Evolutionary conservation across 2,329 filamentous ascomycete species (phyloP).

Genomic region (Neonectria magnoliae): DNA sequence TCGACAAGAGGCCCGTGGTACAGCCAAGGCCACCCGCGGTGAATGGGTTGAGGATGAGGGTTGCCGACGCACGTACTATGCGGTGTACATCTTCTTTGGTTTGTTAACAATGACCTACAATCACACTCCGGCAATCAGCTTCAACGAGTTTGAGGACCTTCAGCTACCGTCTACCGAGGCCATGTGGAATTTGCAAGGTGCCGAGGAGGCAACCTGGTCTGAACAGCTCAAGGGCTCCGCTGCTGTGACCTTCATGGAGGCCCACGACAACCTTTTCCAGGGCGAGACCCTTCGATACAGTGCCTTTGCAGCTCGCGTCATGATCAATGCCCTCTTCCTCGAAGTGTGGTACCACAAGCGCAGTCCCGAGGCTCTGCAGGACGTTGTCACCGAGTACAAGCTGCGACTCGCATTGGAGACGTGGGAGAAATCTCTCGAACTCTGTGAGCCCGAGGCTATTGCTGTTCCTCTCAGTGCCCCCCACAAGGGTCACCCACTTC

Average conservation of each 20-base stretch:
- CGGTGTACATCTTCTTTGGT: conserved; percentile 99
- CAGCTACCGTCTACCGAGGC: conserved; percentile 93
- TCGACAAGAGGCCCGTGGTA: conserved; percentile 86
- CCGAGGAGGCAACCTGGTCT: conserved; percentile 84
- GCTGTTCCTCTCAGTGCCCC: conserved; percentile 91
- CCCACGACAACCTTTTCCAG: conserved; percentile 95
- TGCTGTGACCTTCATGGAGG: conserved; percentile 88
- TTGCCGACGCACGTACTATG: conserved; percentile 95
- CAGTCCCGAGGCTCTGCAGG: conserved; percentile 95
- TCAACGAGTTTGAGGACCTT: conserved; percentile 96
- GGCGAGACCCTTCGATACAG: conserved; percentile 92
- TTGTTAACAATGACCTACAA: conserved; percentile 96
- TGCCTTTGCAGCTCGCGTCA: conserved; percentile 94
- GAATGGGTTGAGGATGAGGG: conserved; percentile 99
- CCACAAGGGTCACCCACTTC: conserved; percentile 93
- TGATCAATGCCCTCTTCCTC: conserved; percentile 98
- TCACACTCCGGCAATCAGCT: conserved; percentile 96
- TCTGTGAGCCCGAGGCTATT: conserved; percentile 91
- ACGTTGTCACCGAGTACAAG: conserved; percentile 98
- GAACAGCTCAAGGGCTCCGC: conserved; percentile 78
- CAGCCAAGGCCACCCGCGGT: conserved; percentile 76
- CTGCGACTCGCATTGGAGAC: conserved; percentile 93
- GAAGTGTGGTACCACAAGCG: conserved; percentile 99
- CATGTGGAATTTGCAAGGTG: conserved; percentile 86
- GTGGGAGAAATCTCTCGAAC: conserved; percentile 96